These are phyloP conservation scores for Stylosanthes scabra DNA, from an alignment of 331 rosid species.

Conservation along the genomic window DNA sequence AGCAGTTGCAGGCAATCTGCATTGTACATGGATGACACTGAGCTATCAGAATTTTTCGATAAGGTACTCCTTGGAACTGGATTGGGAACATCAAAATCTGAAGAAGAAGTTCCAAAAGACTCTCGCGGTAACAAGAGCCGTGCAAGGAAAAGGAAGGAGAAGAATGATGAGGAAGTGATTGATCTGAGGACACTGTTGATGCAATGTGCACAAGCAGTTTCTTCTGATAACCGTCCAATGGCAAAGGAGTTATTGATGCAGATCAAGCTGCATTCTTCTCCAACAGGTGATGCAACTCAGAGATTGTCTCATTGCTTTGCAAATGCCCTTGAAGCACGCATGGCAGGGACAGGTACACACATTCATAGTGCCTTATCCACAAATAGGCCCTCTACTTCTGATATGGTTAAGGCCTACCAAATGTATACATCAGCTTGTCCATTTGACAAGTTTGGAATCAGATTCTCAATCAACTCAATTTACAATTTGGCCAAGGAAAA, in stretches of 20 bases:
- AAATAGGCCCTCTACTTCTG: slow-evolving; percentile 50
- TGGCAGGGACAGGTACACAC: slow-evolving; percentile 60
- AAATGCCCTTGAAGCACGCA: slow-evolving; percentile 65
- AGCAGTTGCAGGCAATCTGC: slow-evolving; percentile 59
- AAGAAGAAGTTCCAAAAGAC: slow-evolving; percentile 17
- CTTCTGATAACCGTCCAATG: slow-evolving; percentile 48
- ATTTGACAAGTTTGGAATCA: slow-evolving; percentile 46
- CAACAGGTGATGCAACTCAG: slow-evolving; percentile 56
- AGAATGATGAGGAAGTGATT: slow-evolving; percentile 39
- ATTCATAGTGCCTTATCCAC: slow-evolving; percentile 43
- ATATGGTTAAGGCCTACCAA: slow-evolving; percentile 58
- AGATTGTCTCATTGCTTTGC: slow-evolving; percentile 72
- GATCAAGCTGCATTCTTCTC: slow-evolving; percentile 66
- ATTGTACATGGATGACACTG: slow-evolving; percentile 46
- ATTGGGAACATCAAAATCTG: slow-evolving; percentile 22
- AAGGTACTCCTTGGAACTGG: slow-evolving; percentile 46
- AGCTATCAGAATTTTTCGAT: slow-evolving; percentile 64
- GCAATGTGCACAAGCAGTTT: slow-evolving; percentile 63
- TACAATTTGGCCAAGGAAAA: slow-evolving; percentile 15
- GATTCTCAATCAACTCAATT: slow-evolving; percentile 51
- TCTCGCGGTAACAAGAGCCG: slow-evolving; percentile 11
- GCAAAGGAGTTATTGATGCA: slow-evolving; percentile 54
- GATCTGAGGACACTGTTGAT: slow-evolving; percentile 58
- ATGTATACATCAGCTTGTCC: slow-evolving; percentile 54
- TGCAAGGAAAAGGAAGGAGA: slow-evolving; percentile 34